Percentiles rank a stretch among this genome's conserved stretches.
Conservation (phyloP, 1,284 basidiomycete genomes). For the Neotropicomus parvogracilis region DNA sequence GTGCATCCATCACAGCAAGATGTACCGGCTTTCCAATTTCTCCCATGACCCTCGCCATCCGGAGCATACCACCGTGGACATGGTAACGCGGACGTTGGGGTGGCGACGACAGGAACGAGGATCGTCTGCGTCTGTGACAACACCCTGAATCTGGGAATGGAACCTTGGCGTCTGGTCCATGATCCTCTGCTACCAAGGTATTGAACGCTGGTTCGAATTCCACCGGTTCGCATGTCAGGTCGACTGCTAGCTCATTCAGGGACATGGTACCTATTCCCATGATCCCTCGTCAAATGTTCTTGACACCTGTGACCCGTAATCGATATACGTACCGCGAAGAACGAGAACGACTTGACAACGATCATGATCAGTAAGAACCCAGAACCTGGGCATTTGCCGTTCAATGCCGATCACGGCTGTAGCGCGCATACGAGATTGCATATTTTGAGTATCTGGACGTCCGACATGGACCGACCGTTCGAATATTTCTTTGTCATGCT, state of each 20-base stretch:
- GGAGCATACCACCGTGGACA: constrained; percentile 77
- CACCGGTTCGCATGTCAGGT: constrained; percentile 72
- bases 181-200: constrained; percentile 34
- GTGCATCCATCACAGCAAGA: constrained; percentile 65
- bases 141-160: constrained; percentile 32
- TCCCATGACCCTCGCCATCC: constrained; percentile 78
- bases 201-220: constrained; percentile 54
- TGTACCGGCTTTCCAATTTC: constrained; percentile 74
- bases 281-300: constrained; percentile 8
- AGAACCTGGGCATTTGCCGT: constrained; percentile 73
- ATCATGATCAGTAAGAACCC: constrained; percentile 75
- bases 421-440: constrained; percentile 41
- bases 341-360: constrained; percentile 71
- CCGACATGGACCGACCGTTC: constrained; percentile 47
- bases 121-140: constrained; percentile 21
- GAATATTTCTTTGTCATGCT: constrained; percentile 76
- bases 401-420: constrained; percentile 61
- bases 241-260: constrained; percentile 78
- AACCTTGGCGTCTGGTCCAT: constrained; percentile 19
- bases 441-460: constrained; percentile 26
- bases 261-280: constrained; percentile 66
- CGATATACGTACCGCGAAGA: constrained; percentile 47
- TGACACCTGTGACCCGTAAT: neutral
- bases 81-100: constrained; percentile 39
- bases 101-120: constrained; percentile 23